Conservation (phyloP, 2,329 filamentous ascomycete genomes). For the Diaporthe humulicola region DNA sequence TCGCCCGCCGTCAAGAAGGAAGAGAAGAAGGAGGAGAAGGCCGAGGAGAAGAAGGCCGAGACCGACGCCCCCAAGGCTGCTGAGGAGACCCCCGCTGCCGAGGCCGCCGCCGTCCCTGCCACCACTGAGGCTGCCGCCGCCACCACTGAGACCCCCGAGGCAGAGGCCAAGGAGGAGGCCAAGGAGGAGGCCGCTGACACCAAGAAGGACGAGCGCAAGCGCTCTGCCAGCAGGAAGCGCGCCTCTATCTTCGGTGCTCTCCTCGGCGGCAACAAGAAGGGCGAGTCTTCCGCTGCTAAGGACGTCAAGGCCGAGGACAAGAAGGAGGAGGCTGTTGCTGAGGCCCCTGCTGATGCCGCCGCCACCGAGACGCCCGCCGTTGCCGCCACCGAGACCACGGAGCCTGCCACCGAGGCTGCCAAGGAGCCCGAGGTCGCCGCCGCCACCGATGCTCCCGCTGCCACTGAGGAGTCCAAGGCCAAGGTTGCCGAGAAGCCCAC, state of each 20-base stretch:
- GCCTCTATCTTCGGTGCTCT: slow-evolving; percentile 73
- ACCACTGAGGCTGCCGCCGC: slow-evolving; percentile 49
- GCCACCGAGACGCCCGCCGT: slow-evolving; percentile 51
- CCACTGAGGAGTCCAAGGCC: slow-evolving; percentile 50
- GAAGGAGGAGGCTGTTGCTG: slow-evolving; percentile 43
- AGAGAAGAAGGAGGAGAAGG: slow-evolving; percentile 57
- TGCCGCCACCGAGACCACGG: slow-evolving; percentile 41
- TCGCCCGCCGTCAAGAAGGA: slow-evolving; percentile 63
- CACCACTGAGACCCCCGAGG: slow-evolving; percentile 47
- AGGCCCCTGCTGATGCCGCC: slow-evolving; percentile 44
- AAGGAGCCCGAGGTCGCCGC: slow-evolving; percentile 42
- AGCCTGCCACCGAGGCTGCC: slow-evolving; percentile 30
- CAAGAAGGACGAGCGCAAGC: slow-evolving; percentile 72
- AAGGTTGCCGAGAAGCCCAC: slow-evolving; percentile 58
- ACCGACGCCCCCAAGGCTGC: slow-evolving; percentile 50
- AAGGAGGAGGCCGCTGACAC: slow-evolving; percentile 61
- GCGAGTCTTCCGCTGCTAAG: slow-evolving; percentile 55
- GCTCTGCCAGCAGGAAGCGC: slow-evolving; percentile 75
- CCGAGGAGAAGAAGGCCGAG: slow-evolving; percentile 48
- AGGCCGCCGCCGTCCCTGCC: slow-evolving; percentile 50
- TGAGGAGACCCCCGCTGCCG: slow-evolving; percentile 48
- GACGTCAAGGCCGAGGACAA: slow-evolving; percentile 51
- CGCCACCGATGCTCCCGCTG: slow-evolving; percentile 47
- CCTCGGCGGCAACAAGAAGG: slow-evolving; percentile 67
- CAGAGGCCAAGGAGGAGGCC: slow-evolving; percentile 47